Evolutionary conservation across 2,329 filamentous ascomycete genomes (phyloP), one percentile per base, ranked within the genome.

Genomic region (Penicillium rolfsii): DNA sequence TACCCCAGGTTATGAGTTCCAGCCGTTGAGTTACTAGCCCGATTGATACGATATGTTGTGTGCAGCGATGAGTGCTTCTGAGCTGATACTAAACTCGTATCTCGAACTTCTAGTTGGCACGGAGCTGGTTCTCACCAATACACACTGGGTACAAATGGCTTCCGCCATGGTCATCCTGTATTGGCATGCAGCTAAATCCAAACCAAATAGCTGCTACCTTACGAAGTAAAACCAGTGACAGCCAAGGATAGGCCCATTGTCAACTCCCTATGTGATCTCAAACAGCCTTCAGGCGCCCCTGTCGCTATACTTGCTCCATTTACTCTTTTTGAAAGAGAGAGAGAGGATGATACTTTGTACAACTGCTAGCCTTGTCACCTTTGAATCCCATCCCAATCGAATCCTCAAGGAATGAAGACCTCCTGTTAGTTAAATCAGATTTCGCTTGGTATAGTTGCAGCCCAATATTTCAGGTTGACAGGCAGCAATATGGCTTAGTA

Each of bases 121-220:
- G 6, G 77, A 80, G 57, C 68, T 73, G 48, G 65, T 66, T 1
- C 70, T 79, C 19, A 78, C 73, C 38, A 78, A 79, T 53, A 68
- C 74, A 1, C 71, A 78, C 60, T 79, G 77, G 76, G 68, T 80
- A 2, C 77, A 80, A 59, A 55, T 78, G 16, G 75, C 71, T 4
- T 78, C 79, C 58, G 71, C 65, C 28, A 59, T 71, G 58, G 58
- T 72, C 9, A 49, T 70, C 22, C 58, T 59, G 3, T 67, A 58
- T 50, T 63, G 63, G n/a, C 54, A 60, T 26, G 56, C 56, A 11
- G 58, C 36, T 26, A 54, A 50, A n/a, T 12, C 33, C 58, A 24
- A 53, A 40, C 33, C 40, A 57, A 40, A 55, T 38, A 11, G 48
- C 35, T 30, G n/a, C 54, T 54, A 52, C 43, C 35, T 60, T 46